Evolutionary conservation across 176 grass and related monocot species (phyloP), one percentile per base, ranked within the genome.

Genomic region (Olyra latifolia): DNA sequence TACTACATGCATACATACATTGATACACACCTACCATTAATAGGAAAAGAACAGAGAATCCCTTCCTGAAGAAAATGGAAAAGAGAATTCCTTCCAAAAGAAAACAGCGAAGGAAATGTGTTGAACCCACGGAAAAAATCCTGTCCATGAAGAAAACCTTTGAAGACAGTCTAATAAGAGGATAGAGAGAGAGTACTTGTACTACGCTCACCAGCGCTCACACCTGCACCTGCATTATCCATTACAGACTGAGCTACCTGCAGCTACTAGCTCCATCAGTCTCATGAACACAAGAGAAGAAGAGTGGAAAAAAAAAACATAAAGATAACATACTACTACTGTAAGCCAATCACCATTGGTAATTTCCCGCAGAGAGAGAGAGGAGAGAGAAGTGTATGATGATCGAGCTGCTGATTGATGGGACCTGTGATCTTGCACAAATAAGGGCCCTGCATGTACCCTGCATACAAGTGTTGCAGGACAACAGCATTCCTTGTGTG

Each of bases 341-440:
- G 13, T 35, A 16, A 8, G 38, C 53, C 30, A n/a, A 50, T 46
- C 2, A 25, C 15, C 48, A 19, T 41, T 50, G 32, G 2, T 4
- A 35, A 35, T 35, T 35, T 35, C 32, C 50, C 40, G 69, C 35
- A 56, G 22, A 65, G 0, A 61, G 12, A 29, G 70, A 44, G 15
- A 55, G 25, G 4, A 38, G n/a, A 39, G 24, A 41, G 29, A 43
- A 48, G 30, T 46, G 40, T 19, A 32, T 25, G 22, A 35, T 35
- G 32, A 4, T 35, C 32, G 32, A 29, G 68, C 27, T 60, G 8
- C 30, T 53, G 75, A 69, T 69, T 39, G 86, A 88, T 75, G 75
- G 60, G 75, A 84, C 81, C 53, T 24, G 43, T 87, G 85, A 87
- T 82, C 54, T 82, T 82, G 75, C 86, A 83, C 74, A 23, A 57